These are phyloP conservation scores for Puccinia horiana DNA, from an alignment of 1,284 basidiomycete species.

Conservation along the genomic window DNA sequence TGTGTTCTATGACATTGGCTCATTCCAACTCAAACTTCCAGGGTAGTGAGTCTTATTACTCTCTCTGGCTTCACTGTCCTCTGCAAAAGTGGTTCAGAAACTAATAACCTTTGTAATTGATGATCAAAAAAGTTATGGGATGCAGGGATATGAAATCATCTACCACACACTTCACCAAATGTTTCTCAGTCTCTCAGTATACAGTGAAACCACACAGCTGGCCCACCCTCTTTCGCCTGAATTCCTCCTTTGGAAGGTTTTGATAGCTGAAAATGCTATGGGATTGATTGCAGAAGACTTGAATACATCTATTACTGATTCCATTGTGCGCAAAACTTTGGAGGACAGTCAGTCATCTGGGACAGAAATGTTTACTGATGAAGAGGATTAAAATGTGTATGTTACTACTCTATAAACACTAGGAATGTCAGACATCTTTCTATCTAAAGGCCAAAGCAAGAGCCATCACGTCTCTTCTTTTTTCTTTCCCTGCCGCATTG, in stretches of 20 bases:
- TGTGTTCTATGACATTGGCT: neutral
- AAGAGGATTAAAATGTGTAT: neutral
- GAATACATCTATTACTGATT: neutral
- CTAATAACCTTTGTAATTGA: neutral
- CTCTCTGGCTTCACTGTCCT: too few relatives aligned
- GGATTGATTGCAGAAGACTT: constrained; percentile 16
- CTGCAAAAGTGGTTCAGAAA: neutral
- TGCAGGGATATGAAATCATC: neutral
- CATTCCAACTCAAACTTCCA: neutral
- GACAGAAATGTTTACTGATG: neutral
- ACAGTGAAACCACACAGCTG: neutral
- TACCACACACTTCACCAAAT: neutral
- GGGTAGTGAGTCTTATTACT: neutral
- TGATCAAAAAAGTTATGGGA: neutral
- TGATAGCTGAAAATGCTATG: neutral
- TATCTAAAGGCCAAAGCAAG: neutral
- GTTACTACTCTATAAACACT: neutral
- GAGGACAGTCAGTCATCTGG: neutral
- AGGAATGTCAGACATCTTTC: too few relatives aligned
- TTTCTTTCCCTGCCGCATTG: neutral
- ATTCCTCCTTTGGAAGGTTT: neutral
- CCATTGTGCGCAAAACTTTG: neutral
- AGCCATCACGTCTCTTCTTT: neutral
- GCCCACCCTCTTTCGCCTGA: neutral
- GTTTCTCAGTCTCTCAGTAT: neutral